A percentile compares a stretch with the other conserved stretches of the same genome.
These are phyloP conservation scores for Cyclotella atomus DNA, from an alignment of 108 stramenopile species.

Conservation along the genomic window DNA sequence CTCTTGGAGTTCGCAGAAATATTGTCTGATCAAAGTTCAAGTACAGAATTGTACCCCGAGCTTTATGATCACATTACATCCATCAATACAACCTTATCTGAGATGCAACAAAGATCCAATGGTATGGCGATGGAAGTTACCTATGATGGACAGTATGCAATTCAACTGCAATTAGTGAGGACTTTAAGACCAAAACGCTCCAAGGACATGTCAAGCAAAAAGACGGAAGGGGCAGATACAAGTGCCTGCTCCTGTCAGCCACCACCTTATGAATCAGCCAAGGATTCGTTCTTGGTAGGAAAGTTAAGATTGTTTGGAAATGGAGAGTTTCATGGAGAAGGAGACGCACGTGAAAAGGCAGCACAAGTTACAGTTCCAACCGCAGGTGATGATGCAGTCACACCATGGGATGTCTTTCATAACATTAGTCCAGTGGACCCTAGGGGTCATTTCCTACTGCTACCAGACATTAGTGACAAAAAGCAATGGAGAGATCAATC, in stretches of 20 bases:
- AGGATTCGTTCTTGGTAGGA: conserved; percentile 61
- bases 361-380: conserved; percentile 20
- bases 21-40: background rate
- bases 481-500: conserved; percentile 60
- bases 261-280: conserved; percentile 54
- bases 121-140: conserved; percentile 28
- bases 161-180: conserved; percentile 62
- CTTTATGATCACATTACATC: conserved; percentile 6
- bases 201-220: conserved; percentile 24
- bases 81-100: conserved; percentile 51
- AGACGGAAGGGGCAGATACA: conserved; percentile 16
- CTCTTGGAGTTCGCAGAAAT: conserved; percentile 10
- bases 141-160: conserved; percentile 42
- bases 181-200: conserved; percentile 66
- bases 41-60: background rate
- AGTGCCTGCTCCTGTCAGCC: conserved; percentile 43
- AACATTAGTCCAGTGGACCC: conserved; percentile 66
- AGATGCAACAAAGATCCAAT: conserved; percentile 22
- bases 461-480: conserved; percentile 42
- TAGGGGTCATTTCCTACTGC: conserved; percentile 62
- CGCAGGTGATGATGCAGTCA: conserved; percentile 4
- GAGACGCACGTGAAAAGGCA: conserved; percentile 42
- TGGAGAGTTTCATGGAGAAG: conserved; percentile 36
- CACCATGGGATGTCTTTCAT: conserved; percentile 67
- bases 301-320: conserved; percentile 48